Evolutionary conservation across 2,329 filamentous ascomycete genomes (phyloP).

Genomic region (Penicillium sp.): DNA sequence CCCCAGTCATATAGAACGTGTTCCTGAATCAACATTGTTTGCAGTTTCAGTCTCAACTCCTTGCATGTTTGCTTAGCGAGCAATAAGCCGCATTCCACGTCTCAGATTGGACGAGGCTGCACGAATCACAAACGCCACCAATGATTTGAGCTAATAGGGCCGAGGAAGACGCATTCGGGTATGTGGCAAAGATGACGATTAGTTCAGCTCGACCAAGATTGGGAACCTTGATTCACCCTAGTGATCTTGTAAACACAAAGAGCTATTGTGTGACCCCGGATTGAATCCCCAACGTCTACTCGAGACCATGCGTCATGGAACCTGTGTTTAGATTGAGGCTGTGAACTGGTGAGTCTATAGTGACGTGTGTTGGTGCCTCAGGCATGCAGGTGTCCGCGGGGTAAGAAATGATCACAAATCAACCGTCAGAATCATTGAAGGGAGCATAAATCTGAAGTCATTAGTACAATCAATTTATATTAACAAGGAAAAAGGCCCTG

Average conservation of each 20-base stretch:
- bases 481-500: background rate
- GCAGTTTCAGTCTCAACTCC: background rate
- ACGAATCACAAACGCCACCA: background rate
- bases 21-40: background rate
- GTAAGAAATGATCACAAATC: background rate
- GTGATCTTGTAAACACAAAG: background rate
- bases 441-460: background rate
- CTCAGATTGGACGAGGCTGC: background rate
- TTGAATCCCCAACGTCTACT: background rate
- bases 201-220: background rate
- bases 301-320: background rate
- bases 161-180: background rate
- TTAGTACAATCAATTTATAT: background rate
- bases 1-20: background rate
- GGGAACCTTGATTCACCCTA: background rate
- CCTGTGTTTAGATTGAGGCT: background rate
- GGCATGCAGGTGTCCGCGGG: background rate
- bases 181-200: constrained; percentile 11
- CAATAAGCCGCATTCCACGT: background rate
- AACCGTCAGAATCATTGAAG: background rate
- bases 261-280: background rate
- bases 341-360: background rate
- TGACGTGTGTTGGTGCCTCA: background rate
- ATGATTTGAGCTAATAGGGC: background rate
- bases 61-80: background rate